Percentiles rank a stretch among this genome's conserved stretches.
These are phyloP conservation scores for Coniochaeta ligniaria DNA, from an alignment of 2,329 filamentous ascomycete genomes.

Conservation along the genomic window DNA sequence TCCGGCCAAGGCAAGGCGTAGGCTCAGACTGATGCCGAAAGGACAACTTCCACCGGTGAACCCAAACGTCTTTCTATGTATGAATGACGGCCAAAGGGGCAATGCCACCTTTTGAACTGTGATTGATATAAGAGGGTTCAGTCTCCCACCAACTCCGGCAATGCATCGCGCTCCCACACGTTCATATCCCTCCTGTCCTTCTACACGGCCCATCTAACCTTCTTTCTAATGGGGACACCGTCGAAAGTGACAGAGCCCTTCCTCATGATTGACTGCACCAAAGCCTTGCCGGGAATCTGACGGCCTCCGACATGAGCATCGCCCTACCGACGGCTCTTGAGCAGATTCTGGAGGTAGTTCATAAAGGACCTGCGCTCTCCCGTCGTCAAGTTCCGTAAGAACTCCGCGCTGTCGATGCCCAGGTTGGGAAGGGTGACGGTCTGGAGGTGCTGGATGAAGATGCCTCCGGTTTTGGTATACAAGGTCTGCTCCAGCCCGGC, in stretches of 20 bases:
- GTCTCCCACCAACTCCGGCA: background rate
- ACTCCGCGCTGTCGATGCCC: slow-evolving; percentile 55
- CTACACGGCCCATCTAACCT: background rate
- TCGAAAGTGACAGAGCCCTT: background rate
- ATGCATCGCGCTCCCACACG: background rate
- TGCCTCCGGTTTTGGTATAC: slow-evolving; percentile 79
- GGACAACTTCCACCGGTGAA: background rate
- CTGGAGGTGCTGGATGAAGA: slow-evolving; percentile 66
- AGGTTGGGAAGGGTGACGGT: slow-evolving; percentile 56
- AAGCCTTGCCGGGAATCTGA: background rate
- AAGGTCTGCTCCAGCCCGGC: slow-evolving; percentile 82
- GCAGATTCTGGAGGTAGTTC: slow-evolving; percentile 53
- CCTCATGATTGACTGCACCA: background rate
- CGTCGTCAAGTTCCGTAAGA: slow-evolving; percentile 51
- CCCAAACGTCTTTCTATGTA: background rate
- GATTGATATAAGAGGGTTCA: background rate
- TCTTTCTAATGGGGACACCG: background rate
- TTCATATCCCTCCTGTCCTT: background rate
- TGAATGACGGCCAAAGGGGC: background rate
- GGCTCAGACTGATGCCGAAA: background rate
- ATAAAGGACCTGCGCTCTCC: slow-evolving; percentile 56
- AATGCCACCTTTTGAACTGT: background rate
- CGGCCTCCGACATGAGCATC: background rate
- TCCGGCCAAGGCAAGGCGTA: background rate
- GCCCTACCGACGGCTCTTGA: slow-evolving; percentile 34